phyloP scores from a whole-genome alignment of 176 grass and related monocot genomes.

The Aegilops bicornis region DNA sequence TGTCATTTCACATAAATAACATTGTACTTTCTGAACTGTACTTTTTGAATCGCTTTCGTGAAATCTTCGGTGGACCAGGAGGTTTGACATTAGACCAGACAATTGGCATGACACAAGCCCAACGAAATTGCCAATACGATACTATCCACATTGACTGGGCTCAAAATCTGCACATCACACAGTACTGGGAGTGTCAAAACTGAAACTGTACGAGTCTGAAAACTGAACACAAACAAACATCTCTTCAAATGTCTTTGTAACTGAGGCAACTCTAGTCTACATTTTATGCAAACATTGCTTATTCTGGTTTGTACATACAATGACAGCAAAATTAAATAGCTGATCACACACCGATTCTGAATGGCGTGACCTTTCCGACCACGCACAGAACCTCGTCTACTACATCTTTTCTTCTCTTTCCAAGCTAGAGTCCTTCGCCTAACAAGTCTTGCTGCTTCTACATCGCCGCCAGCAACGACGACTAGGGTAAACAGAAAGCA shows the following conservation, averaged over 20 bases:
- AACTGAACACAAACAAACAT: background rate
- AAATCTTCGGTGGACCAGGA: too few relatives aligned
- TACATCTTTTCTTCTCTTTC: constrained; percentile 9
- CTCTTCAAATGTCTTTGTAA: constrained; percentile 13
- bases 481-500: constrained; percentile 25
- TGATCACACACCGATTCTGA: constrained; percentile 25
- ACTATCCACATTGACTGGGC: background rate
- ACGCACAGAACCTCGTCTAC: constrained; percentile 35
- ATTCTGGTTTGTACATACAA: constrained; percentile 40
- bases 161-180: background rate
- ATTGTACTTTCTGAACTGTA: too few relatives aligned
- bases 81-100: too few relatives aligned
- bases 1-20: too few relatives aligned
- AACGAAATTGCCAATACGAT: background rate
- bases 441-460: constrained; percentile 37
- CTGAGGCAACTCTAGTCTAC: constrained; percentile 19
- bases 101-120: background rate
- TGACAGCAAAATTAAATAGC: constrained; percentile 29
- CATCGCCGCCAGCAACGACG: constrained; percentile 14
- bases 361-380: constrained; percentile 32
- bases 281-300: constrained; percentile 24
- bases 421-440: constrained; percentile 15
- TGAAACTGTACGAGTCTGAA: background rate
- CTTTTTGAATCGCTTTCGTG: background rate
- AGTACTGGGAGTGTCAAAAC: too few relatives aligned